Evolutionary conservation across 1,139 yeast genomes (phyloP).

Genomic region (Debaryomyces subglobosus): DNA sequence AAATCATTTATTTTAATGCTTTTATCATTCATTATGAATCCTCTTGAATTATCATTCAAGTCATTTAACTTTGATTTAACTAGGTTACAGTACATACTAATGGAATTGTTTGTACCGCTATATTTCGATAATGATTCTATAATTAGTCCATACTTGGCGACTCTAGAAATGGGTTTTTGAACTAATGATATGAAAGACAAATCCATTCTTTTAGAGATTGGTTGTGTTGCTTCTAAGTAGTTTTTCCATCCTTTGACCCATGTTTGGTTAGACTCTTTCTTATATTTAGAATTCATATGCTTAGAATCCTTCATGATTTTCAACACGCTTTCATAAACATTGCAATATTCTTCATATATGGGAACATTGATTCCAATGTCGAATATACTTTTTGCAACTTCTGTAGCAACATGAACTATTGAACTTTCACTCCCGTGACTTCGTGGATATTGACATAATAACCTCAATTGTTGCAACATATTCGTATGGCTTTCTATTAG

Average conservation of each 20-base stretch:
- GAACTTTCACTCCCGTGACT: background rate
- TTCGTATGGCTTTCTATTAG: slow-evolving; percentile 29
- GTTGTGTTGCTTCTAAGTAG: slow-evolving; percentile 49
- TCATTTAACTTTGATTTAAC: slow-evolving; percentile 5
- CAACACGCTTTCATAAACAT: slow-evolving; percentile 42
- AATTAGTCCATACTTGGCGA: slow-evolving; percentile 53
- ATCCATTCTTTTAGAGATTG: slow-evolving; percentile 35
- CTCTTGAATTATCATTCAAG: slow-evolving; percentile 28
- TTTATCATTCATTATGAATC: slow-evolving; percentile 15
- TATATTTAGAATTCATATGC: slow-evolving; percentile 11
- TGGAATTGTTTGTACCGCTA: slow-evolving; percentile 4
- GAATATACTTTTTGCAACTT: slow-evolving; percentile 11
- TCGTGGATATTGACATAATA: background rate
- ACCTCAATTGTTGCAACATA: slow-evolving; percentile 21
- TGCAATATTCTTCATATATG: slow-evolving; percentile 47
- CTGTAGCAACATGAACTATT: slow-evolving; percentile 7
- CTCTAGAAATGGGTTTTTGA: slow-evolving; percentile 56
- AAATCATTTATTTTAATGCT: slow-evolving; percentile 13
- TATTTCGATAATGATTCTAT: slow-evolving; percentile 35
- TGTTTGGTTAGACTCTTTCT: slow-evolving; percentile 12
- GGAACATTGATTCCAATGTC: slow-evolving; percentile 17
- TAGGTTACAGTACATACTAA: background rate
- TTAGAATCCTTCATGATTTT: slow-evolving; percentile 27
- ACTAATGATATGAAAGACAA: slow-evolving; percentile 52
- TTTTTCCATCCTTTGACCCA: slow-evolving; percentile 38